Percentiles rank a stretch among this genome's conserved stretches.
Evolutionary conservation across 768 basidiomycete genomes (phyloP).

Genomic region (Serendipita sp.): DNA sequence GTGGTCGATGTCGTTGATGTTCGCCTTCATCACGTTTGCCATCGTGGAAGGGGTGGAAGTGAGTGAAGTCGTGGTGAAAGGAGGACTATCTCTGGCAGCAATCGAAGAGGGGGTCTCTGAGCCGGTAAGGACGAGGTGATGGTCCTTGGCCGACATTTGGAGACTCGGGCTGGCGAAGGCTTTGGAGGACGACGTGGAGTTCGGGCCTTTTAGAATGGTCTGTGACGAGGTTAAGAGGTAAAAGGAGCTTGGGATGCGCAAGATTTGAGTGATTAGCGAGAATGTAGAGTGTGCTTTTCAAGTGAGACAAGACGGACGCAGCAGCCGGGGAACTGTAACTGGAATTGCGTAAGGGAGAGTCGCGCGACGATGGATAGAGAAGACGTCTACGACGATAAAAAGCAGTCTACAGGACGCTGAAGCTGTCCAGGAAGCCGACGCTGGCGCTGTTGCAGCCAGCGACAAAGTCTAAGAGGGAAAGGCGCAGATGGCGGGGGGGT

Average conservation of each 20-base stretch:
- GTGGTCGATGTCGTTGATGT: slow-evolving; percentile 5
- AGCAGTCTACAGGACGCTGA: background rate
- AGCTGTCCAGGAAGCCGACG: background rate
- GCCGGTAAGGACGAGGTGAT: background rate
- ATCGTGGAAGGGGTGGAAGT: background rate
- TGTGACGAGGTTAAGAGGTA: background rate
- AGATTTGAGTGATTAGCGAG: background rate
- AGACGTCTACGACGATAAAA: background rate
- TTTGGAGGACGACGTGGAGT: background rate
- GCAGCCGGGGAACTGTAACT: too few relatives aligned
- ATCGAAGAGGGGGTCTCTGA: slow-evolving; percentile 4
- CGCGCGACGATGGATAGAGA: background rate
- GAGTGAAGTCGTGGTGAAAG: background rate
- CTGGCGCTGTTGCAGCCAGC: background rate
- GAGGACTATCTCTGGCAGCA: background rate
- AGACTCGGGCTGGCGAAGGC: too few relatives aligned
- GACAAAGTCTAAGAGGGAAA: background rate
- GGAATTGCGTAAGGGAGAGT: too few relatives aligned
- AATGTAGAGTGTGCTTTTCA: background rate
- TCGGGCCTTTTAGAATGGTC: background rate
- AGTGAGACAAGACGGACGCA: background rate
- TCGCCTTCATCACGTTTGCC: background rate
- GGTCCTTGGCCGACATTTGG: too few relatives aligned
- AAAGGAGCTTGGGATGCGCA: background rate
- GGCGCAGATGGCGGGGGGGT: background rate